Percentiles rank a stretch among this genome's conserved stretches.
Evolutionary conservation across 257 asterid genomes (phyloP).

Genomic region (Capsicum rhomboideum): DNA sequence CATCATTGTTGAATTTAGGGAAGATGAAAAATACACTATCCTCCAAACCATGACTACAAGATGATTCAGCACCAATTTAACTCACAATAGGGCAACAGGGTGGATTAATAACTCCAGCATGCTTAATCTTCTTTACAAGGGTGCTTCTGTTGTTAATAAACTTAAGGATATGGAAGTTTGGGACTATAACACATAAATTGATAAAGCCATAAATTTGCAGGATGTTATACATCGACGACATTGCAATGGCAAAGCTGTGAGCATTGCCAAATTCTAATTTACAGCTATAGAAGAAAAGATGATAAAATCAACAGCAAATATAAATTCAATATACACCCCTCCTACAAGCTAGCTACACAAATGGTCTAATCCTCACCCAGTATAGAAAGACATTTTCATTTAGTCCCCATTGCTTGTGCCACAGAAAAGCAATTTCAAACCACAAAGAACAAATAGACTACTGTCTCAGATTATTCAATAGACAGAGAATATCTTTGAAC

Average conservation of each 20-base stretch:
- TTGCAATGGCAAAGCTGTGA: neutral
- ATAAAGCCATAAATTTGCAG: neutral
- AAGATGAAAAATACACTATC: neutral
- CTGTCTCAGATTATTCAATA: neutral
- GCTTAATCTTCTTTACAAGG: neutral
- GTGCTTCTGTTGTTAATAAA: neutral
- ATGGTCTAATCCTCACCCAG: neutral
- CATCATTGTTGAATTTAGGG: neutral
- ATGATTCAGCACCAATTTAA: neutral
- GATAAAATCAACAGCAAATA: neutral
- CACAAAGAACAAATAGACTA: neutral
- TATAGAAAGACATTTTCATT: neutral
- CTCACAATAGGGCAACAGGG: neutral
- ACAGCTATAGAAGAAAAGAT: neutral
- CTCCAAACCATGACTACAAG: neutral
- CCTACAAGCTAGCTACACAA: neutral
- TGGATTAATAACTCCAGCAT: neutral
- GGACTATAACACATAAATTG: neutral
- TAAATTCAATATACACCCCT: neutral
- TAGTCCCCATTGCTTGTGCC: neutral
- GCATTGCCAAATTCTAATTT: neutral
- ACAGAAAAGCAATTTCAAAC: neutral
- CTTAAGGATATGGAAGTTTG: neutral
- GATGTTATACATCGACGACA: neutral
- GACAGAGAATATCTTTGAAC: neutral